phyloP scores from a whole-genome alignment of 805 yeast species.

The Ogataea kodamae region DNA sequence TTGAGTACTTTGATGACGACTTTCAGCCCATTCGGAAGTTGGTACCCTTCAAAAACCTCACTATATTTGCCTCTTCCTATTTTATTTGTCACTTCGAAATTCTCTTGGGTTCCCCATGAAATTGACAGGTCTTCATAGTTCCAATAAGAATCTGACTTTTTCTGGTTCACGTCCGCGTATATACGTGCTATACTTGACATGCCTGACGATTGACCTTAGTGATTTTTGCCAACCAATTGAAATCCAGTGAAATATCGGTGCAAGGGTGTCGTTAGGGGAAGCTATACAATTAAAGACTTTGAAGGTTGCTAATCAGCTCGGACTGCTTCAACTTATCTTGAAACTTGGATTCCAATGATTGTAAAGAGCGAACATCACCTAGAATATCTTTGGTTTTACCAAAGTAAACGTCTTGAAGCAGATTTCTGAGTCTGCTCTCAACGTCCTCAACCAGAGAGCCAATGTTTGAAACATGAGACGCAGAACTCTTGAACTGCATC shows the following conservation, averaged over 20 bases:
- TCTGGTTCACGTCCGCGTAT: constrained; percentile 69
- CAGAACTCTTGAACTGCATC: constrained; percentile 43
- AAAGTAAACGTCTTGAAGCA: constrained; percentile 90
- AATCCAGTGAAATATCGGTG: background rate
- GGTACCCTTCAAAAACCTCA: constrained; percentile 88
- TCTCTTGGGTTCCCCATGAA: constrained; percentile 53
- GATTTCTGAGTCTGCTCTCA: constrained; percentile 80
- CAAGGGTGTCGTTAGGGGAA: constrained; percentile 2
- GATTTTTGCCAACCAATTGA: constrained; percentile 6
- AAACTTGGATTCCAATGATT: constrained; percentile 32
- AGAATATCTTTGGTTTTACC: constrained; percentile 90
- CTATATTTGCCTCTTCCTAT: constrained; percentile 93
- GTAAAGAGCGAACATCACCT: constrained; percentile 57
- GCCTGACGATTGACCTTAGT: constrained; percentile 1
- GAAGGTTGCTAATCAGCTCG: constrained; percentile 39
- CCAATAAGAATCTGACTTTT: constrained; percentile 74
- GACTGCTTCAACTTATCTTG: constrained; percentile 40
- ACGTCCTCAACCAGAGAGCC: constrained; percentile 85
- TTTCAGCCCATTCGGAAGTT: constrained; percentile 55
- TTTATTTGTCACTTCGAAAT: constrained; percentile 69
- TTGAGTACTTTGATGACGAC: constrained; percentile 88
- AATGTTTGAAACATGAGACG: constrained; percentile 78
- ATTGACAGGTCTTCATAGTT: constrained; percentile 71
- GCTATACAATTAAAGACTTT: constrained; percentile 22
- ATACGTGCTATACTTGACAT: constrained; percentile 42